Percentiles rank a stretch among this genome's conserved stretches.
These are phyloP conservation scores for Mallotus japonicus DNA, from an alignment of 441 rosid species.

Conservation along the genomic window DNA sequence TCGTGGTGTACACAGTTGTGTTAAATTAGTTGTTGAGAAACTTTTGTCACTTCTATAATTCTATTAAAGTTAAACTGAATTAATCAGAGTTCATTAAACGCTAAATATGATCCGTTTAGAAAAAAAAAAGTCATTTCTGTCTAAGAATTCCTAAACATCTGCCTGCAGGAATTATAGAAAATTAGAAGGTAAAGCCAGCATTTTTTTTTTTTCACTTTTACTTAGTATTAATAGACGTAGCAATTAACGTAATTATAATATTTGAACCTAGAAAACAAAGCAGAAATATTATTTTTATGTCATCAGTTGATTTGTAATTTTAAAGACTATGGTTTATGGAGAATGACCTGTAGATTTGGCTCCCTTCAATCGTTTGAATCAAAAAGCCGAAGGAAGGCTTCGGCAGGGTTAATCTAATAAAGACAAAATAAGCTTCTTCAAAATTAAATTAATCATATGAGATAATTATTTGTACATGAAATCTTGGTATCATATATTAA, in stretches of 20 bases:
- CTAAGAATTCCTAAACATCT: too few relatives aligned
- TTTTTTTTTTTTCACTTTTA: neutral
- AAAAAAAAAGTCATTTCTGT: too few relatives aligned
- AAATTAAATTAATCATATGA: neutral
- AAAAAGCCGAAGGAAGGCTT: constrained; percentile 30
- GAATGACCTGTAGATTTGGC: constrained; percentile 28
- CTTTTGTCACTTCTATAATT: too few relatives aligned
- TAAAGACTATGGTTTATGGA: constrained; percentile 9
- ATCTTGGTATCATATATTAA: too few relatives aligned
- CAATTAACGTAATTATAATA: constrained; percentile 16
- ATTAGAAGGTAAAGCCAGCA: neutral
- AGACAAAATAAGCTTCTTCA: constrained; percentile 17
- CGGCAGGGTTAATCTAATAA: constrained; percentile 27
- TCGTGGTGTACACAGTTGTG: too few relatives aligned
- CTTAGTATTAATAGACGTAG: constrained; percentile 1
- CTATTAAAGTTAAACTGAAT: too few relatives aligned
- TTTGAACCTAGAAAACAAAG: constrained; percentile 25
- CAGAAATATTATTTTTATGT: constrained; percentile 26
- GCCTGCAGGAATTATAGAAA: too few relatives aligned
- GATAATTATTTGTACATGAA: neutral
- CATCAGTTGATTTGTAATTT: constrained; percentile 8
- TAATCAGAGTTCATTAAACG: too few relatives aligned
- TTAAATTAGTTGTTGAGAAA: too few relatives aligned
- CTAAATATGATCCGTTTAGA: too few relatives aligned
- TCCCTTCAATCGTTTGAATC: constrained; percentile 27